These are phyloP conservation scores for Paramecium biaurelia DNA, from an alignment of 73 alveolate genomes.

Conservation along the genomic window DNA sequence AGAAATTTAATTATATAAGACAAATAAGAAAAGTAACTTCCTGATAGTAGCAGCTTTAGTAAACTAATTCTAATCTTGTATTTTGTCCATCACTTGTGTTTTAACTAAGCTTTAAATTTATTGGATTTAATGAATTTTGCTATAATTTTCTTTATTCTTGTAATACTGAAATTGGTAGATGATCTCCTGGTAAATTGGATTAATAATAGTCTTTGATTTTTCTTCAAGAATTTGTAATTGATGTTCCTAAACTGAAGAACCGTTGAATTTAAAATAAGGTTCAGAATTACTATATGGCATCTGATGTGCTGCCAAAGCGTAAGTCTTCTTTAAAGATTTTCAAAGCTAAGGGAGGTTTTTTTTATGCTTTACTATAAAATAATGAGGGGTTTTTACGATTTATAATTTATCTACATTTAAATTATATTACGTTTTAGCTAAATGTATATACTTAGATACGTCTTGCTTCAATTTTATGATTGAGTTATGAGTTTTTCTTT, in stretches of 20 bases:
- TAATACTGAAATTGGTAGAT: neutral
- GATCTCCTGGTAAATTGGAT: neutral
- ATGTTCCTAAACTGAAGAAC: neutral
- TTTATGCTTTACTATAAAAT: neutral
- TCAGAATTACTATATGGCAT: neutral
- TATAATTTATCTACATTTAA: constrained; percentile 9
- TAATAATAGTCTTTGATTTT: neutral
- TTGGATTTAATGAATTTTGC: neutral
- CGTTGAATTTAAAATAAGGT: constrained; percentile 9
- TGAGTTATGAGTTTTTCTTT: neutral
- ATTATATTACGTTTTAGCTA: constrained; percentile 40
- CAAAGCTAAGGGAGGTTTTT: neutral
- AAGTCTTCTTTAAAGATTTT: constrained; percentile 35
- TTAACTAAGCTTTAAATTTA: neutral
- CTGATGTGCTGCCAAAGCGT: neutral
- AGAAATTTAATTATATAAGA: too few relatives aligned
- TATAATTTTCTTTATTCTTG: neutral
- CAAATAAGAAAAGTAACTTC: too few relatives aligned
- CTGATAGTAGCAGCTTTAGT: neutral
- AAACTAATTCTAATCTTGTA: neutral
- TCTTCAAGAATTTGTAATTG: constrained; percentile 20
- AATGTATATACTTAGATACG: neutral
- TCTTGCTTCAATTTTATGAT: constrained; percentile 3
- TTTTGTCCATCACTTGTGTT: neutral
- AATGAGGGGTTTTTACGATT: neutral